phyloP scores from a whole-genome alignment of 129 eudicot genomes.

The Smallanthus sonchifolius region DNA sequence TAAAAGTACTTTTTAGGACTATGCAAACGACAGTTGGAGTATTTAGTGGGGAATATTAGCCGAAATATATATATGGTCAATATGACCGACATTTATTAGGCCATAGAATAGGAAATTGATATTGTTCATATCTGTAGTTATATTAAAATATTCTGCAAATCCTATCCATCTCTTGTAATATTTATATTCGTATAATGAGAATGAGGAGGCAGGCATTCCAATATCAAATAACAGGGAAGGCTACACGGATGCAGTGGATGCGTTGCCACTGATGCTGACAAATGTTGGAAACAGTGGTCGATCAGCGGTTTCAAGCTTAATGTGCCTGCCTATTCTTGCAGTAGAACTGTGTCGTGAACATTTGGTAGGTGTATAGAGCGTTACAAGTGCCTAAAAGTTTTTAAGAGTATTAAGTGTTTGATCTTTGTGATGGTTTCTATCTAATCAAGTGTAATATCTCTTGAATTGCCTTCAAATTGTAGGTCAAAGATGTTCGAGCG shows the following conservation, averaged over 20 bases:
- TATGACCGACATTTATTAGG: too few species aligned
- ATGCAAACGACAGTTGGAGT: constrained; percentile 99
- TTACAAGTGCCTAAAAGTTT: not conserved
- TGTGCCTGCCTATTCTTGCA: constrained; percentile 83
- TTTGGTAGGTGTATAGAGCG: constrained; percentile 45
- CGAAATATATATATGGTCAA: too few species aligned
- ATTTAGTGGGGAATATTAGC: constrained; percentile 92
- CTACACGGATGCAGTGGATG: constrained; percentile 64
- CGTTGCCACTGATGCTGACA: constrained; percentile 83
- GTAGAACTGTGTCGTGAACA: constrained; percentile 94
- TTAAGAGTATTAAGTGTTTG: constrained; percentile 6
- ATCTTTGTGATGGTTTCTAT: constrained; percentile 95
- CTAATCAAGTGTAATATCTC: too few species aligned
- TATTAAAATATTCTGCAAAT: too few species aligned
- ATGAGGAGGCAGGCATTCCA: too few species aligned
- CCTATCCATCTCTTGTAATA: too few species aligned
- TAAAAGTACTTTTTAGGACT: constrained; percentile 48
- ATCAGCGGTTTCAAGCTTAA: constrained; percentile 87
- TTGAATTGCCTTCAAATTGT: too few species aligned
- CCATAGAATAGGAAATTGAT: too few species aligned
- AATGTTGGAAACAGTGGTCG: constrained; percentile 83
- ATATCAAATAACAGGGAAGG: too few species aligned
- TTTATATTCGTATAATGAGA: too few species aligned
- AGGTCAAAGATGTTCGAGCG: too few species aligned
- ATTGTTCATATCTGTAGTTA: too few species aligned